Evolutionary conservation across 495 filamentous ascomycete genomes (phyloP).

Genomic region (Aspergillus avenaceus): DNA sequence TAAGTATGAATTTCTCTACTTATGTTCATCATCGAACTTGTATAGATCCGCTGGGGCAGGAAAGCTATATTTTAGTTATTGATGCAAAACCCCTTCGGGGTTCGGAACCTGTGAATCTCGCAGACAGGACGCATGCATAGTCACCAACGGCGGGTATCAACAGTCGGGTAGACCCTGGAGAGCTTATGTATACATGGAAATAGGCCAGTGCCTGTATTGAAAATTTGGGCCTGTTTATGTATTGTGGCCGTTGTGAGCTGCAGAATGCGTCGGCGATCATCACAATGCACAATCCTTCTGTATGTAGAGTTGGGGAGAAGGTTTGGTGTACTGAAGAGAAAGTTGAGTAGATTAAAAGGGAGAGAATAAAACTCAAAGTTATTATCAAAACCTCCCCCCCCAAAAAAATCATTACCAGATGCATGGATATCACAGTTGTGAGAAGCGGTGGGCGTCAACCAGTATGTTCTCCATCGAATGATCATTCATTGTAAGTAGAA

Average conservation of each 20-base stretch:
- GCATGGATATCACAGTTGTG: neutral
- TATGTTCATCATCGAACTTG: too few relatives aligned
- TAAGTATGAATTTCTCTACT: too few relatives aligned
- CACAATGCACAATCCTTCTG: neutral
- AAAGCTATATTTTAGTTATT: too few relatives aligned
- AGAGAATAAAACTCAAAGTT: too few relatives aligned
- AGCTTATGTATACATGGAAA: neutral
- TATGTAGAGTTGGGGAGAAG: neutral
- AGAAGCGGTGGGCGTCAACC: neutral
- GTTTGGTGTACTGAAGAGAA: too few relatives aligned
- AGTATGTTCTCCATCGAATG: neutral
- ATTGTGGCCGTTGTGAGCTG: neutral
- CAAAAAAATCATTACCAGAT: neutral
- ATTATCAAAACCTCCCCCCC: too few relatives aligned
- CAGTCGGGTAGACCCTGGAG: neutral
- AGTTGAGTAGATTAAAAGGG: too few relatives aligned
- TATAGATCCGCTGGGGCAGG: too few relatives aligned
- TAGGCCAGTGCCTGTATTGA: neutral
- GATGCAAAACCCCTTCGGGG: neutral
- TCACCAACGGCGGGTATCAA: neutral
- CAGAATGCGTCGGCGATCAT: neutral
- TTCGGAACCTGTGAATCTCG: neutral
- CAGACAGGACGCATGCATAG: neutral
- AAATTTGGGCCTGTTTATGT: constrained; percentile 3
- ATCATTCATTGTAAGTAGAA: neutral